Evolutionary conservation across 2,329 filamentous ascomycete genomes (phyloP).

Genomic region (Amesomyces nigricolor): DNA sequence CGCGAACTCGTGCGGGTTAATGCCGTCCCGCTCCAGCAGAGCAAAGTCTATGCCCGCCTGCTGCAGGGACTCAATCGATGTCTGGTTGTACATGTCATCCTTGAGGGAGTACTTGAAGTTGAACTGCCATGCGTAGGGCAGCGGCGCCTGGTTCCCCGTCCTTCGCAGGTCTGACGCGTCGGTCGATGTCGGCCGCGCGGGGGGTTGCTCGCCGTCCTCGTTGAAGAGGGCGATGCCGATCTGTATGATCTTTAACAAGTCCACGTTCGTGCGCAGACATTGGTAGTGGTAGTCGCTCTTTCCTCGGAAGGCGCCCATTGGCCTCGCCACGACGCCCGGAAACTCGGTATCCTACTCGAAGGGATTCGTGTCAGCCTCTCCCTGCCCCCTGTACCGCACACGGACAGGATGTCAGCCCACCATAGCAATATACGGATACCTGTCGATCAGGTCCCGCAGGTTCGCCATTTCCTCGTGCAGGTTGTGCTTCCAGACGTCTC

Average conservation of each 20-base stretch:
- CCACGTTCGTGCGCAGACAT: conserved; percentile 92
- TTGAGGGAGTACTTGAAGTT: conserved; percentile 96
- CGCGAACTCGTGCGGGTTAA: conserved; percentile 84
- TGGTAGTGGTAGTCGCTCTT: conserved; percentile 99
- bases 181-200: conserved; percentile 54
- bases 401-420: conserved; percentile 46
- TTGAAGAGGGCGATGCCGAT: conserved; percentile 93
- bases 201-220: conserved; percentile 79
- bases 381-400: neutral
- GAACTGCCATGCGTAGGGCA: conserved; percentile 96
- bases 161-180: conserved; percentile 39
- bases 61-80: conserved; percentile 85
- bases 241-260: conserved; percentile 95
- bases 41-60: conserved; percentile 90
- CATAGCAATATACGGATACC: conserved; percentile 96
- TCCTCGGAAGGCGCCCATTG: conserved; percentile 88
- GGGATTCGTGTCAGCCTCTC: conserved; percentile 4
- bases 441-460: conserved; percentile 75
- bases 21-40: conserved; percentile 78
- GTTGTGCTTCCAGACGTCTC: conserved; percentile 94
- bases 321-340: conserved; percentile 91
- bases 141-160: conserved; percentile 42
- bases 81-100: conserved; percentile 95
- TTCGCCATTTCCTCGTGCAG: conserved; percentile 84
- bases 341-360: conserved; percentile 83